Conservation (phyloP, 2,329 filamentous ascomycete genomes). For the Alternaria sp. region DNA sequence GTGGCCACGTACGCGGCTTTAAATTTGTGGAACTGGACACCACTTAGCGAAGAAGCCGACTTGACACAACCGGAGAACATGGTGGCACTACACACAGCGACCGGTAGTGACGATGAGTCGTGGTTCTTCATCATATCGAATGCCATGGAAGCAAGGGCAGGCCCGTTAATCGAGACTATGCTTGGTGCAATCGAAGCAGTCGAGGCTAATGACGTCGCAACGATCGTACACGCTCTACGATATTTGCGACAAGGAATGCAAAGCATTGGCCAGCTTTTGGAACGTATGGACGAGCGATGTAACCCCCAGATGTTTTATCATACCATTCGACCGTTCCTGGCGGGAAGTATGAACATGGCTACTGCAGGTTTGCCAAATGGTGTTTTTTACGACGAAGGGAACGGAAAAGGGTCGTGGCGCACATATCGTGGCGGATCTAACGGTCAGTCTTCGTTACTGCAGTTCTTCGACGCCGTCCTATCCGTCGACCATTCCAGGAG, state of each 20-base stretch:
- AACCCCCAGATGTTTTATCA: constrained; percentile 61
- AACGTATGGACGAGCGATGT: constrained; percentile 62
- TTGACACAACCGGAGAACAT: constrained; percentile 44
- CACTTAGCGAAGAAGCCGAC: constrained; percentile 29
- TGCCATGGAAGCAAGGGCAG: constrained; percentile 62
- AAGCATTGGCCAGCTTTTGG: constrained; percentile 53
- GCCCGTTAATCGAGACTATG: constrained; percentile 56
- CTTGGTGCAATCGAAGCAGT: constrained; percentile 59
- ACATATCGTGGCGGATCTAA: constrained; percentile 64
- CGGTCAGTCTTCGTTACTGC: constrained; percentile 63
- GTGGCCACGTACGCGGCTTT: constrained; percentile 48
- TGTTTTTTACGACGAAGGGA: constrained; percentile 62
- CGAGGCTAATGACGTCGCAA: constrained; percentile 47
- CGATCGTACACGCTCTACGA: constrained; percentile 53
- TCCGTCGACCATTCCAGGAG: constrained; percentile 59
- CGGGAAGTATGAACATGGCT: constrained; percentile 64
- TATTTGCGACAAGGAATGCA: constrained; percentile 54
- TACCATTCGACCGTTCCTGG: constrained; percentile 61
- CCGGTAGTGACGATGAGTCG: constrained; percentile 48
- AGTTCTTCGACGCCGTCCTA: constrained; percentile 63
- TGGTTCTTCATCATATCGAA: constrained; percentile 63
- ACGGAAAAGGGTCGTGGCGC: constrained; percentile 59
- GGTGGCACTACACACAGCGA: constrained; percentile 42
- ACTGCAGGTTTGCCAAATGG: constrained; percentile 60
- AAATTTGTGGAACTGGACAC: constrained; percentile 49